Evolutionary conservation across 306 rosid genomes (phyloP).

Genomic region (Rubus parviflorus): DNA sequence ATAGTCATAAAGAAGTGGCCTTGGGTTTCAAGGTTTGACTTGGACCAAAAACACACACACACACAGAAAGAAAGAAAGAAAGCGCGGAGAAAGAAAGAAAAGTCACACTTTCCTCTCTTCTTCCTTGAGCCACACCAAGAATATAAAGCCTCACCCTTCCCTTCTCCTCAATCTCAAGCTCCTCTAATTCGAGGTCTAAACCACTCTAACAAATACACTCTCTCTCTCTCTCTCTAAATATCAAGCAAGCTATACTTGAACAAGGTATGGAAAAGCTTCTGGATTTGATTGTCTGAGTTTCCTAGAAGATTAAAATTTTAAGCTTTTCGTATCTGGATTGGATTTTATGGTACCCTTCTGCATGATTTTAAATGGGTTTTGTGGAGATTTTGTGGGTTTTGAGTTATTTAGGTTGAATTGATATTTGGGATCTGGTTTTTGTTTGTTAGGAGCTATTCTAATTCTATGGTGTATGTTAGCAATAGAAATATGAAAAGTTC

Average conservation of each 20-base stretch:
- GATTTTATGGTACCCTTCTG: background rate
- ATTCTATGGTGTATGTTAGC: background rate
- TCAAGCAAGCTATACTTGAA: conserved; percentile 1
- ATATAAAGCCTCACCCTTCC: conserved; percentile 27
- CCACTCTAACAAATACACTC: background rate
- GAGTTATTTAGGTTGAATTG: conserved; percentile 31
- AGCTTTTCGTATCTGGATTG: background rate
- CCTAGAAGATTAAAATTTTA: background rate
- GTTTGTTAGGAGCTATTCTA: conserved; percentile 4
- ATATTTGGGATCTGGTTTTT: conserved; percentile 29
- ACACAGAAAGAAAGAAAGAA: conserved; percentile 20
- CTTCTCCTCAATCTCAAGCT: conserved; percentile 29
- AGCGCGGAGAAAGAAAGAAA: conserved; percentile 67
- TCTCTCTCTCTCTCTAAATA: background rate
- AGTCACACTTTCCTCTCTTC: conserved; percentile 80
- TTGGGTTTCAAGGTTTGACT: conserved; percentile 72
- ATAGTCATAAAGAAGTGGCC: conserved; percentile 24
- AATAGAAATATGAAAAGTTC: background rate
- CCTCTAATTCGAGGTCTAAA: conserved; percentile 47
- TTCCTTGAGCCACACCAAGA: conserved; percentile 23
- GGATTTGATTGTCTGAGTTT: conserved; percentile 11
- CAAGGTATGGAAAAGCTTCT: conserved; percentile 37
- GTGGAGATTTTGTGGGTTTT: conserved; percentile 27
- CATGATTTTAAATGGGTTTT: conserved; percentile 19
- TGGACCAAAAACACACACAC: conserved; percentile 49